These are phyloP conservation scores for Solanum etuberosum DNA, from an alignment of 257 asterid species.

Conservation along the genomic window DNA sequence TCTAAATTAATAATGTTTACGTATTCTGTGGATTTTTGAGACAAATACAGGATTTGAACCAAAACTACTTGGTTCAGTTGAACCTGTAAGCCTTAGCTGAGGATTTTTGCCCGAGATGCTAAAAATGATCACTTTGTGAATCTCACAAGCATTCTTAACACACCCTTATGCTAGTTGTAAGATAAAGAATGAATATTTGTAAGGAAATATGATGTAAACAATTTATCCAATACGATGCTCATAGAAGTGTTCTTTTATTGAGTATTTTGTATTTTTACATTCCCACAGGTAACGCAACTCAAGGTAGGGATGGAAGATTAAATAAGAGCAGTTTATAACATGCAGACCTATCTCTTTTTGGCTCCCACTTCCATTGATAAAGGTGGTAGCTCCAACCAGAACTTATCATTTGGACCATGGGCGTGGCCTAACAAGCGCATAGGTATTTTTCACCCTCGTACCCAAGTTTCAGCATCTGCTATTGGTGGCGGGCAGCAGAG, in stretches of 20 bases:
- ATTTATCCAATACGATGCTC: background rate
- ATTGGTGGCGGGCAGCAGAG: constrained; percentile 29
- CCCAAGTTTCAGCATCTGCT: constrained; percentile 23
- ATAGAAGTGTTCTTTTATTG: background rate
- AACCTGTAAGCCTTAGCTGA: background rate
- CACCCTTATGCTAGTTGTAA: background rate
- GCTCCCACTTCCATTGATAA: background rate
- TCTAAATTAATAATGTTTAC: background rate
- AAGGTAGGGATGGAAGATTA: background rate
- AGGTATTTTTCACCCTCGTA: background rate
- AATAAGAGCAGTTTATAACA: background rate
- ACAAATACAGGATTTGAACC: background rate
- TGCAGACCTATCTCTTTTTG: background rate
- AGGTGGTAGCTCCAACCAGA: background rate
- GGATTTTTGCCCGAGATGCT: background rate
- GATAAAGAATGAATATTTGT: background rate
- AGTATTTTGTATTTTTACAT: background rate
- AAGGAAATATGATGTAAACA: background rate
- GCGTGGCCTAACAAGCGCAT: background rate
- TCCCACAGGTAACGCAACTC: background rate
- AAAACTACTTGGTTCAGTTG: background rate
- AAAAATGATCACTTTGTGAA: background rate
- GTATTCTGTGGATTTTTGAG: background rate
- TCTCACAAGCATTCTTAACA: background rate
- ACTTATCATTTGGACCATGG: background rate